phyloP scores from a whole-genome alignment of 2,329 filamentous ascomycete genomes.

The Scedosporium boydii region DNA sequence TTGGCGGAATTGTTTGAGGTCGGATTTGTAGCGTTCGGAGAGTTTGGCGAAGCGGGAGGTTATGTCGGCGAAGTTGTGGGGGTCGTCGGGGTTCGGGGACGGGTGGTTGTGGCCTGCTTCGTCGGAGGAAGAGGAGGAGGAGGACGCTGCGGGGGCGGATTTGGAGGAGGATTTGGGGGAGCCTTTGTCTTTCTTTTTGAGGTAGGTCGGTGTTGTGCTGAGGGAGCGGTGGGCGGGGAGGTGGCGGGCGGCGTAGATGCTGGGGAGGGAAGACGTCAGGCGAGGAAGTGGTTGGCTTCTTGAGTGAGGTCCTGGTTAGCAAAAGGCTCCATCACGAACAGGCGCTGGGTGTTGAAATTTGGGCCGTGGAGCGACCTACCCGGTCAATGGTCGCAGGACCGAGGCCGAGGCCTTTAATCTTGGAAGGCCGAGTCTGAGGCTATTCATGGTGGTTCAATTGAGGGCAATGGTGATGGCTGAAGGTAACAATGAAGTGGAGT shows the following conservation, averaged over 20 bases:
- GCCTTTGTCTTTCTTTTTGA: conserved; percentile 23
- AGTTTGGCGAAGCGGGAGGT: conserved; percentile 30
- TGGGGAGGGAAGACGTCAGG: not conserved
- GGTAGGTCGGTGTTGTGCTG: conserved; percentile 16
- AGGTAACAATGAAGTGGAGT: not conserved
- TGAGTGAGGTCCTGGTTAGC: not conserved
- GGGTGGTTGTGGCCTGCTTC: conserved; percentile 14
- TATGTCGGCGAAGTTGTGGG: conserved; percentile 40
- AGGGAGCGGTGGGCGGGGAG: conserved; percentile 17
- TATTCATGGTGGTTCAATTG: not conserved
- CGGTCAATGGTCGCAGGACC: not conserved
- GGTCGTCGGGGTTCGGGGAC: conserved; percentile 28
- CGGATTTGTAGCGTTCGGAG: conserved; percentile 30
- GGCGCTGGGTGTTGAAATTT: no score
- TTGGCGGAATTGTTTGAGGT: conserved; percentile 26
- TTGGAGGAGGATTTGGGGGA: conserved; percentile 11
- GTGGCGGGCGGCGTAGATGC: not conserved
- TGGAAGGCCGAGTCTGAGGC: not conserved
- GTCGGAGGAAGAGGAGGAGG: conserved; percentile 14
- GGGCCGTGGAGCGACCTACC: not conserved
- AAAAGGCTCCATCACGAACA: not conserved
- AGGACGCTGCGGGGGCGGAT: conserved; percentile 11
- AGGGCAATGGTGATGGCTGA: not conserved
- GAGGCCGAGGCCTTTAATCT: conserved; percentile 3
- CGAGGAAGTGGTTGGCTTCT: not conserved